These are phyloP conservation scores for Leucosporidium yakuticum DNA, from an alignment of 768 basidiomycete genomes.

Conservation along the genomic window DNA sequence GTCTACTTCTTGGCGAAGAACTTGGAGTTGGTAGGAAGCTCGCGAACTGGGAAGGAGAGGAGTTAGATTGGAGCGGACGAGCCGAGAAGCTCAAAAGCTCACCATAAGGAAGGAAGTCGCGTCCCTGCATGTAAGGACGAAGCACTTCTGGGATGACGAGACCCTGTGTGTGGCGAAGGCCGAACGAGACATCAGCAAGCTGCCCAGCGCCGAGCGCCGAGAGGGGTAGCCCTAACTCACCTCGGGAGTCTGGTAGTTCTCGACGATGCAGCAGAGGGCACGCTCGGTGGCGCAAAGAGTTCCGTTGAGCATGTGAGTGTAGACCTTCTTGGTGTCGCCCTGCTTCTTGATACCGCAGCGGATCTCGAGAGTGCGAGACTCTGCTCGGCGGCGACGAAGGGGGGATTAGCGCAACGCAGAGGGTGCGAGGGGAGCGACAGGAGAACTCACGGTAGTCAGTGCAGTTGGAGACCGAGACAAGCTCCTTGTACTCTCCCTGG, in stretches of 20 bases:
- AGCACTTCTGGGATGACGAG: constrained; percentile 82
- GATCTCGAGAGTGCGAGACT: constrained; percentile 86
- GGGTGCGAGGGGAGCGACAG: neutral
- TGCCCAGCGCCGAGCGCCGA: neutral
- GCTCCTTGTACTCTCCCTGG: constrained; percentile 91
- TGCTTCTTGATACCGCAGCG: constrained; percentile 85
- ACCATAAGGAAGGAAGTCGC: constrained; percentile 51
- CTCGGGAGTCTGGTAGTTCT: constrained; percentile 94
- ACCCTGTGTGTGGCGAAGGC: constrained; percentile 54
- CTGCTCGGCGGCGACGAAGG: constrained; percentile 47
- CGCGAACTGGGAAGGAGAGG: neutral
- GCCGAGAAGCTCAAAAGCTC: constrained; percentile 22
- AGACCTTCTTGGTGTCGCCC: constrained; percentile 82
- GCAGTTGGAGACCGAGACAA: constrained; percentile 96
- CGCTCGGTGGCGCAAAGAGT: constrained; percentile 96
- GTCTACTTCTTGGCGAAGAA: neutral
- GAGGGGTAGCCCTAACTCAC: constrained; percentile 50
- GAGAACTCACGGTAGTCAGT: constrained; percentile 87
- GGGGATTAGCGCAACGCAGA: neutral
- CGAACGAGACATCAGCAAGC: constrained; percentile 8
- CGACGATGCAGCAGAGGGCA: constrained; percentile 92
- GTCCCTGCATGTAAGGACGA: constrained; percentile 91
- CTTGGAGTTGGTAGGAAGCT: neutral
- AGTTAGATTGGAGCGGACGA: neutral
- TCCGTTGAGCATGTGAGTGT: constrained; percentile 99